A percentile compares a stretch with the other conserved stretches of the same genome.
Conservation (phyloP, 176 grass and related monocot species). For the Rhynchospora pubera region DNA sequence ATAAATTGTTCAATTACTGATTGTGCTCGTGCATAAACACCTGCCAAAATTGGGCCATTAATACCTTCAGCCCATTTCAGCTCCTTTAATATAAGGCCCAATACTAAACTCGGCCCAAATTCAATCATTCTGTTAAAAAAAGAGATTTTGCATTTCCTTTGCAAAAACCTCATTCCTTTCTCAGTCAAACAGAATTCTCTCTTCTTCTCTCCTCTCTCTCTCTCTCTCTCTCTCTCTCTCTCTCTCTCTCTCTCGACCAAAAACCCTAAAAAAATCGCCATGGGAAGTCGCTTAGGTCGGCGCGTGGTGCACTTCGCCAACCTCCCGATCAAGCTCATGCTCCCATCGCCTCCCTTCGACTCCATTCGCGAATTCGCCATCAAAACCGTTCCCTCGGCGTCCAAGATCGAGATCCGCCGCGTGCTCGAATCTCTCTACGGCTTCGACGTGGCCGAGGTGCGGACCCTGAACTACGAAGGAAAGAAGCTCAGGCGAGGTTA, state of each 20-base stretch:
- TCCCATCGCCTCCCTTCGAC: slow-evolving; percentile 65
- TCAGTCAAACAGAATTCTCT: neutral
- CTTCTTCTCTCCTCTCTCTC: too few relatives aligned
- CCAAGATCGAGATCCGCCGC: slow-evolving; percentile 94
- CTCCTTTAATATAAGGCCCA: too few relatives aligned
- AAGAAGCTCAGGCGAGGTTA: slow-evolving; percentile 59
- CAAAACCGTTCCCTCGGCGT: slow-evolving; percentile 80
- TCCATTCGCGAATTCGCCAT: slow-evolving; percentile 88
- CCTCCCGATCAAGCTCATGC: slow-evolving; percentile 78
- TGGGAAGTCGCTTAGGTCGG: slow-evolving; percentile 80
- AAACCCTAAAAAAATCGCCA: slow-evolving; percentile 22
- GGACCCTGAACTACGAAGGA: slow-evolving; percentile 89
- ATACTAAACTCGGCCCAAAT: too few relatives aligned
- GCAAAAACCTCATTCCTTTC: too few relatives aligned
- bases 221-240: too few relatives aligned
- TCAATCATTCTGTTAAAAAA: too few relatives aligned
- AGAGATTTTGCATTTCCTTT: too few relatives aligned
- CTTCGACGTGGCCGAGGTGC: slow-evolving; percentile 76
- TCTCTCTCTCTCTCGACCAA: neutral
- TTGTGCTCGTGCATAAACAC: too few relatives aligned
- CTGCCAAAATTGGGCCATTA: too few relatives aligned
- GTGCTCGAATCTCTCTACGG: slow-evolving; percentile 88
- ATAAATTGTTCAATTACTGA: too few relatives aligned
- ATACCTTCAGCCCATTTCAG: too few relatives aligned
- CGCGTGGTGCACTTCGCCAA: slow-evolving; percentile 93